Percentiles rank a stretch among this genome's conserved stretches.
Evolutionary conservation across 306 rosid species (phyloP).

Genomic region (Cajanus cajan): DNA sequence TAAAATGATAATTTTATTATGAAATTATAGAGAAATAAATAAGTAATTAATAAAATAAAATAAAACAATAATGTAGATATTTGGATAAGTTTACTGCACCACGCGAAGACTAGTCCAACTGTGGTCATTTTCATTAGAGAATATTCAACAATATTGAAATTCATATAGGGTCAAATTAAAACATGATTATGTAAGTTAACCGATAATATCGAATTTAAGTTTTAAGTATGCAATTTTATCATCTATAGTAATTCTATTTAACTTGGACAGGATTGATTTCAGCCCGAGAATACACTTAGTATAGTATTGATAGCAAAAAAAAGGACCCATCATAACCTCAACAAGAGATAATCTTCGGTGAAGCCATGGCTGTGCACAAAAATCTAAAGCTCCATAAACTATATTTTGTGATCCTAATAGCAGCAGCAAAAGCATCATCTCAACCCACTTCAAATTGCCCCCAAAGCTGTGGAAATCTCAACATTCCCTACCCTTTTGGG

Average conservation of each 20-base stretch:
- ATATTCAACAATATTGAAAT: background rate
- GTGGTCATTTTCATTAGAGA: background rate
- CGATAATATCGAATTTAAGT: too few relatives aligned
- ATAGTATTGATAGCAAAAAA: background rate
- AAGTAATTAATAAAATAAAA: too few relatives aligned
- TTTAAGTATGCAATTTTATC: too few relatives aligned
- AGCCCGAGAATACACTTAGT: too few relatives aligned
- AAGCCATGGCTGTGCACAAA: background rate
- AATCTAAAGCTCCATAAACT: background rate
- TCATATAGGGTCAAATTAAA: background rate
- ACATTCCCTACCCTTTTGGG: constrained; percentile 4
- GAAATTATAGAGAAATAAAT: too few relatives aligned
- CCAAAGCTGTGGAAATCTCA: background rate
- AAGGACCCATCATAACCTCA: background rate
- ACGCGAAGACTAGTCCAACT: background rate
- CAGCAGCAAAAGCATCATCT: background rate
- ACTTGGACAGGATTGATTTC: too few relatives aligned
- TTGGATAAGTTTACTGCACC: background rate
- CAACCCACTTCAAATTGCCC: background rate
- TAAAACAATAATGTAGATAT: too few relatives aligned
- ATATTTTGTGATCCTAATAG: background rate
- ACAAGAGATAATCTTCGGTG: background rate
- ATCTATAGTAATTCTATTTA: too few relatives aligned
- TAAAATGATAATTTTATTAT: too few relatives aligned
- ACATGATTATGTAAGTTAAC: background rate